Percentiles rank a stretch among this genome's conserved stretches.
phyloP scores from a whole-genome alignment of 176 grass and related monocot species.

The Eragrostis curvula region DNA sequence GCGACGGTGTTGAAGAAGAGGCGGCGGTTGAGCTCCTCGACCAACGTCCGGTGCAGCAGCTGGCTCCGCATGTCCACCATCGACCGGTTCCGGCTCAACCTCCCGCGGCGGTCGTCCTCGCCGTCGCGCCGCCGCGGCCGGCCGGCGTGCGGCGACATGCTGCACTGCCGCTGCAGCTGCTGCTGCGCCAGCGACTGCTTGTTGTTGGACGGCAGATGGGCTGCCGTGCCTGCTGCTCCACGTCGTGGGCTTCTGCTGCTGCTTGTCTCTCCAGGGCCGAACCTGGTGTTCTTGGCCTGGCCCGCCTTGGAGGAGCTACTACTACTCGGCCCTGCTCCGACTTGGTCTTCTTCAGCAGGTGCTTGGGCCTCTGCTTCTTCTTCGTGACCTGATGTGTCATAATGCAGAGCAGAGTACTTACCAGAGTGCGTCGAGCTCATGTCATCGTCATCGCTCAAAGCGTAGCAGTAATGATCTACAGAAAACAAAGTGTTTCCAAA shows the following conservation, averaged over 20 bases:
- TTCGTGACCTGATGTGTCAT: slow-evolving; percentile 45
- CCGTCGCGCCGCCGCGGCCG: slow-evolving; percentile 41
- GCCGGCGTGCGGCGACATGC: slow-evolving; percentile 30
- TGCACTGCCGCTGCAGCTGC: slow-evolving; percentile 43
- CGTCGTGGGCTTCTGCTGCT: neutral
- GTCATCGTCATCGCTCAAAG: slow-evolving; percentile 68
- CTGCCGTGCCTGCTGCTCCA: neutral
- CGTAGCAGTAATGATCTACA: slow-evolving; percentile 48
- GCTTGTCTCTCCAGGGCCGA: slow-evolving; percentile 31
- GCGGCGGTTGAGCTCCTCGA: slow-evolving; percentile 86
- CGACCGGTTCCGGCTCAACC: slow-evolving; percentile 68
- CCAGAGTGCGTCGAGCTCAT: slow-evolving; percentile 62
- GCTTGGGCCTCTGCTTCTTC: neutral
- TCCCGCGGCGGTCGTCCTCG: neutral
- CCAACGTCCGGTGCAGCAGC: slow-evolving; percentile 70
- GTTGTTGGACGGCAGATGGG: neutral
- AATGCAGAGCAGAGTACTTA: slow-evolving; percentile 59
- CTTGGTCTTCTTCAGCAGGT: neutral
- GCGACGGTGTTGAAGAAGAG: slow-evolving; percentile 93
- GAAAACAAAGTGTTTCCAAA: neutral
- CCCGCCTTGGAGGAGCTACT: neutral
- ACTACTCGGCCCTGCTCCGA: no score
- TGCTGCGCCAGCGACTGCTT: neutral
- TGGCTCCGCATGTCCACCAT: slow-evolving; percentile 88
- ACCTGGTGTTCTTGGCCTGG: slow-evolving; percentile 34